Percentiles rank a stretch among this genome's conserved stretches.
Evolutionary conservation across 2,329 filamentous ascomycete species (phyloP).

Genomic region (Epichloe baconii): DNA sequence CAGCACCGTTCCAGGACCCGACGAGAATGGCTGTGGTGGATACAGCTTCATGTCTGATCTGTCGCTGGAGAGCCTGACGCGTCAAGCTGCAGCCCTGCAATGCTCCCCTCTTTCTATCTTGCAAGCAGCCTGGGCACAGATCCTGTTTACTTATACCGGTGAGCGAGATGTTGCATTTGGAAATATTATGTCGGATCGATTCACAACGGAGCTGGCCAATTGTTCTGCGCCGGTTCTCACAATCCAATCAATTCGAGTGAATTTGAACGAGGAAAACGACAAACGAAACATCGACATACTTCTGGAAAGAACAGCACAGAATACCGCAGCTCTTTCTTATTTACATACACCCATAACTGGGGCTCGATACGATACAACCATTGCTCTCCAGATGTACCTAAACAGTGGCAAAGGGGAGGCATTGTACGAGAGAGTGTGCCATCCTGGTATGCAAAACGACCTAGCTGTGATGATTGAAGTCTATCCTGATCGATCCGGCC

Average conservation of each 20-base stretch:
- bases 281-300: not conserved
- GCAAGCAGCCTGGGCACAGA: constrained; percentile 22
- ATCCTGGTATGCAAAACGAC: not conserved
- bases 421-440: not conserved
- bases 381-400: constrained; percentile 20
- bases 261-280: not conserved
- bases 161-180: constrained; percentile 22
- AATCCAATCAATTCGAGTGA: not conserved
- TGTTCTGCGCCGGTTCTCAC: not conserved
- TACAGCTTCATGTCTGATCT: constrained; percentile 7
- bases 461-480: not conserved
- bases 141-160: constrained; percentile 21
- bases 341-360: not conserved
- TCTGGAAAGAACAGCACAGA: not conserved
- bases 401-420: not conserved
- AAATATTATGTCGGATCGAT: constrained; percentile 19
- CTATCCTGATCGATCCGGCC: not conserved
- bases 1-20: not conserved
- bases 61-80: constrained; percentile 6
- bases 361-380: constrained; percentile 20
- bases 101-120: constrained; percentile 20
- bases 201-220: not conserved
- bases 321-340: not conserved
- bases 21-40: constrained; percentile 1
- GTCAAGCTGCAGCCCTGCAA: constrained; percentile 11